These are phyloP conservation scores for Rhinocladiella similis DNA, from an alignment of 2,329 filamentous ascomycete genomes.

Conservation along the genomic window DNA sequence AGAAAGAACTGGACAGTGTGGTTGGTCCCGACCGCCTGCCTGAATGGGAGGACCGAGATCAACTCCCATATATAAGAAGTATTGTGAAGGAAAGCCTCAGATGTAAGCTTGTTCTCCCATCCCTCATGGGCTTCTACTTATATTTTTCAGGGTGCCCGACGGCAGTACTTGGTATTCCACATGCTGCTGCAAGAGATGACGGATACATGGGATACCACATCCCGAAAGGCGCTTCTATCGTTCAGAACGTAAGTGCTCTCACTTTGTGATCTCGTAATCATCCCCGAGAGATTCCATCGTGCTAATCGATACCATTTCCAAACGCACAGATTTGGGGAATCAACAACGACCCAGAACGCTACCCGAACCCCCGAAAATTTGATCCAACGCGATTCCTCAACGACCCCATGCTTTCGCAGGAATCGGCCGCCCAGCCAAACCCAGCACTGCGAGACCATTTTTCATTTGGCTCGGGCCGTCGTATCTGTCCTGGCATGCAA, in stretches of 20 bases:
- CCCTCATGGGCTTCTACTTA: no score
- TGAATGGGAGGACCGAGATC: conserved; percentile 43
- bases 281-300: no score
- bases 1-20: conserved; percentile 51
- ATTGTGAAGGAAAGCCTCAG: background rate
- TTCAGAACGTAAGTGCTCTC: no score
- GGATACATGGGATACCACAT: no score
- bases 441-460: conserved; percentile 34
- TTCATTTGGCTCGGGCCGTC: conserved; percentile 56
- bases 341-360: conserved; percentile 30
- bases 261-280: no score
- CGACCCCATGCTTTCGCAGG: conserved; percentile 32
- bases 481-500: conserved; percentile 32
- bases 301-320: no score
- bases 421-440: conserved; percentile 35
- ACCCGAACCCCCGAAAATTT: conserved; percentile 32
- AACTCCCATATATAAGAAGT: no score
- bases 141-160: background rate
- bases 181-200: no score
- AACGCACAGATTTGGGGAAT: conserved; percentile 33
- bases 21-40: conserved; percentile 51
- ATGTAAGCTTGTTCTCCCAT: no score
- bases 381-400: conserved; percentile 32
- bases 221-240: no score
- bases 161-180: no score